Evolutionary conservation across 441 rosid genomes (phyloP), one percentile per base, ranked within the genome.

Genomic region (Gossypium schwendimanii): DNA sequence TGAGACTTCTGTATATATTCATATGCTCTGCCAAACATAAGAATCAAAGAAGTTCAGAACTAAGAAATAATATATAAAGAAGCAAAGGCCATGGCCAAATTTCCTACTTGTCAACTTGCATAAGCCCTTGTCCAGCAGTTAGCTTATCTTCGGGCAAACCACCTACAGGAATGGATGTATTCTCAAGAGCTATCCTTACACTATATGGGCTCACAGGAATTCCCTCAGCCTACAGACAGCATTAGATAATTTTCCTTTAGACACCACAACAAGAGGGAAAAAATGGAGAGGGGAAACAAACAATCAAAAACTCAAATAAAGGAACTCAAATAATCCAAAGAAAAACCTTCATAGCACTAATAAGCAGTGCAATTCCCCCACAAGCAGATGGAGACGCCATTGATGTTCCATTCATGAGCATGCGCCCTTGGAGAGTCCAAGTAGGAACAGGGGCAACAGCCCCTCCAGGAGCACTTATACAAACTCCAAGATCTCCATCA

Each of bases 351-450:
- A 96, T 88, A 65, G 94, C 97, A 79, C 98, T 96, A 79, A 96
- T 59, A 73, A 96, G 88, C 78, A 96, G 84, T 50, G 97, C 98
- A 74, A 92, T 81, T 74, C 98, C 98, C 39, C 99, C 99, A 87
- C 99, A 96, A 70, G 99, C 99, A 78, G 97, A 96, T 73, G 98
- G 99, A 86, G 98, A 96, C 78, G 99, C 82, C 99, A 96, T 96
- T 74, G 98, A 96, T 73, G 98, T 96, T 75, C 98, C 98, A 84
- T 93, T 96, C 99, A 91, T 91, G 73, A 96, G 97, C 99, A 90
- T 93, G 72, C 97, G 97, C 61, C 87, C 86, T 80, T 96, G 98
- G 80, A 96, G 99, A 66, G 99, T 93, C 99, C 99, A 93, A 73
- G 93, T 93, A 78, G 99, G 97, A 58, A 96, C 99, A 57, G 99